Conservation (phyloP, 257 asterid species). For the Thymus quinquecostatus region DNA sequence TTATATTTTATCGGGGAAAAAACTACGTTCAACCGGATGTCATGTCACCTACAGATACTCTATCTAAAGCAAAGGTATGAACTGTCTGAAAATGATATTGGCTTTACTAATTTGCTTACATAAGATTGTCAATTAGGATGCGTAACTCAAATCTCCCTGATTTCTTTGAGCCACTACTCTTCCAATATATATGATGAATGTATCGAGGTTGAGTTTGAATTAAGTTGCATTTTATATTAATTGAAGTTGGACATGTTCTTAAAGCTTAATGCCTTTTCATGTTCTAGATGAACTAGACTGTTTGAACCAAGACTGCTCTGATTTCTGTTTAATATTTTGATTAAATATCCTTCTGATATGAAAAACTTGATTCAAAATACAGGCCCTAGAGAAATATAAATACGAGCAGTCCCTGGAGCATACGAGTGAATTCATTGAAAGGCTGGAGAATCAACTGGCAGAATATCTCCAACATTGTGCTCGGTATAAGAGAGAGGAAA, state of each 20-base stretch:
- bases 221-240: neutral
- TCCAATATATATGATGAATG: conserved; percentile 6
- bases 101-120: conserved; percentile 2
- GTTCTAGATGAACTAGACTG: conserved; percentile 10
- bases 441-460: conserved; percentile 83
- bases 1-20: conserved; percentile 86
- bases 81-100: neutral
- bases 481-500: conserved; percentile 51
- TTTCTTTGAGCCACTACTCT: conserved; percentile 8
- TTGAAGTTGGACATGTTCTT: neutral
- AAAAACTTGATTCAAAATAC: conserved; percentile 30
- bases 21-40: conserved; percentile 83
- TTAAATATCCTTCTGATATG: conserved; percentile 14
- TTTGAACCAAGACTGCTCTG: neutral
- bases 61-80: conserved; percentile 90
- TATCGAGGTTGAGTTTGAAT: neutral
- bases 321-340: conserved; percentile 11
- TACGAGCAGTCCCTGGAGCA: conserved; percentile 88
- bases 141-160: conserved; percentile 23
- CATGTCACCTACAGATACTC: conserved; percentile 88
- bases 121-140: conserved; percentile 13
- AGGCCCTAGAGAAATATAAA: conserved; percentile 87
- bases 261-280: neutral
- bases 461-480: conserved; percentile 71
- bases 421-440: conserved; percentile 86